A percentile compares a stretch with the other conserved stretches of the same genome.
Evolutionary conservation across 805 yeast species (phyloP).

Genomic region (Teunomyces aglyptinius): DNA sequence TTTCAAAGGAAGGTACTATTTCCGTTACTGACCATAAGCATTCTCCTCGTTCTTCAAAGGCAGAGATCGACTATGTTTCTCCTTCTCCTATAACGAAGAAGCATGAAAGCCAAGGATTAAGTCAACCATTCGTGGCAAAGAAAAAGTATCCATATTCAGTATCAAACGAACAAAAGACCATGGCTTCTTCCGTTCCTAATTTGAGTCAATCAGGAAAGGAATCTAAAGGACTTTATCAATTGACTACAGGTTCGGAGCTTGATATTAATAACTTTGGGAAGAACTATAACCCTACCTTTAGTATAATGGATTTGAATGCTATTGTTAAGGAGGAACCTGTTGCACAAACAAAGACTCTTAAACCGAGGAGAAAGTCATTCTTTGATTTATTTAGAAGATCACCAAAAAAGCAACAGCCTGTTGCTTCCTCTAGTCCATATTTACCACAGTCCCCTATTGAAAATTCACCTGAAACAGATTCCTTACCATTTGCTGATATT

Average conservation of each 20-base stretch:
- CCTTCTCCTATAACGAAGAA: neutral
- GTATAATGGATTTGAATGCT: slow-evolving; percentile 14
- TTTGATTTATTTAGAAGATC: slow-evolving; percentile 35
- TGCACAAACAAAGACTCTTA: slow-evolving; percentile 1
- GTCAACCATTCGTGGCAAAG: slow-evolving; percentile 1
- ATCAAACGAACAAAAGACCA: neutral
- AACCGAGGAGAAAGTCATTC: slow-evolving; percentile 29
- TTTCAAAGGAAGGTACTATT: neutral
- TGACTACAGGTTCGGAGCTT: slow-evolving; percentile 33
- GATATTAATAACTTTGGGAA: slow-evolving; percentile 42
- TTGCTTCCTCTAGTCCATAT: slow-evolving; percentile 8
- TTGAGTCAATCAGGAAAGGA: slow-evolving; percentile 7
- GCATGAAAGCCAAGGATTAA: neutral
- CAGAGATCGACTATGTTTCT: slow-evolving; percentile 4
- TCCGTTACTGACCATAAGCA: neutral
- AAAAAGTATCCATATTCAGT: neutral
- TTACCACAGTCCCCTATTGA: slow-evolving; percentile 15
- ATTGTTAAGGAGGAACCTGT: slow-evolving; percentile 7
- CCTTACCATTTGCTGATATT: neutral
- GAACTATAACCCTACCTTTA: slow-evolving; percentile 37
- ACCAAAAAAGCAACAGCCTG: slow-evolving; percentile 10
- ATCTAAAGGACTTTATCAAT: slow-evolving; percentile 9
- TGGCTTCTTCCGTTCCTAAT: slow-evolving; percentile 15
- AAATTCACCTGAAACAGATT: neutral
- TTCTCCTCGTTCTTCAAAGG: slow-evolving; percentile 7